Evolutionary conservation across 139 green algal species (phyloP), one percentile per base, ranked within the genome.

Genomic region (Chlorella sorokiniana): DNA sequence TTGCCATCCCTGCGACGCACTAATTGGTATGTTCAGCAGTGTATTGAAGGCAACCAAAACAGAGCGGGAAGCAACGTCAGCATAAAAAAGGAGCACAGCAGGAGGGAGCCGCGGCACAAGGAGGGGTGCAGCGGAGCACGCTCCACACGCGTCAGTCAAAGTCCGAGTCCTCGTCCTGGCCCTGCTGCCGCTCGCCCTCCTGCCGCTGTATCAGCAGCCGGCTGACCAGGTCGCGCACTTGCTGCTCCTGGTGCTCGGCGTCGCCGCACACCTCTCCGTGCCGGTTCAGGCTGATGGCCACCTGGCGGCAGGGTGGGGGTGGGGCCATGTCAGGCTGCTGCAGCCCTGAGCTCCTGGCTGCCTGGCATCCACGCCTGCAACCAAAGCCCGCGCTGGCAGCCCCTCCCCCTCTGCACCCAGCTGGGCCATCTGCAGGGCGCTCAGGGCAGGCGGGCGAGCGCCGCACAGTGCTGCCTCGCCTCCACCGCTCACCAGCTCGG

Each of bases 401-500:
- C 11, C 11, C 14, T 56, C 48, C 11, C 48, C 48, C 48, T 56
- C 48, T 11, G 14, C 48, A 56, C 48, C 48, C 48, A 56, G n/a
- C n/a, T n/a, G n/a, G n/a, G n/a, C n/a, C n/a, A n/a, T n/a, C n/a
- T n/a, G n/a, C n/a, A n/a, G n/a, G n/a, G n/a, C n/a, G n/a, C n/a
- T n/a, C n/a, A n/a, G n/a, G n/a, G n/a, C n/a, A n/a, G n/a, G n/a
- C n/a, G n/a, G n/a, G n/a, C n/a, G n/a, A n/a, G n/a, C n/a, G 22
- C 5, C 2, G 22, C 22, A 29, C 3, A 35, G 9, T 41, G 31
- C 3, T 4, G 41, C 1, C 35, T 27, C 29, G 14, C 7, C 31
- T 18, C 1, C 76, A 64, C 82, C 20, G 4, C 73, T 51, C 74
- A 91, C 84, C 61, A 88, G 86, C 56, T 97, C 95, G 10, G 95